A percentile compares a stretch with the other conserved stretches of the same genome.
Conservation (phyloP, 2,329 filamentous ascomycete species). For the Torrubiella hemipterigena region DNA sequence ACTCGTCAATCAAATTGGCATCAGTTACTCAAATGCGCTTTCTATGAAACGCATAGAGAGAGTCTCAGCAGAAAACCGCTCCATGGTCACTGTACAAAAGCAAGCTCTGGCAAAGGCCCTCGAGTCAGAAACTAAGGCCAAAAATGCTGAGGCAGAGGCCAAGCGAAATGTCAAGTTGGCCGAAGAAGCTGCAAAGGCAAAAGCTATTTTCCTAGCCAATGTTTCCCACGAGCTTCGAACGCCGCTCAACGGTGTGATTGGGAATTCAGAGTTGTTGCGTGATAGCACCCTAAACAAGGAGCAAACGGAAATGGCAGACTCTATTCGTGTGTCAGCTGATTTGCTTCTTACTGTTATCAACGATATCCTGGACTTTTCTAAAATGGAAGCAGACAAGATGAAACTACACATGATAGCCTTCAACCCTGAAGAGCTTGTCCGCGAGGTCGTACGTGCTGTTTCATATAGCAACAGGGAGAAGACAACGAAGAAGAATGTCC, state of each 20-base stretch:
- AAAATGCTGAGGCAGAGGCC: conserved; percentile 63
- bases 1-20: conserved; percentile 67
- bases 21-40: conserved; percentile 57
- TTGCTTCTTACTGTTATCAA: conserved; percentile 87
- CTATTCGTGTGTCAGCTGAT: conserved; percentile 76
- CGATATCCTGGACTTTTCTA: conserved; percentile 91
- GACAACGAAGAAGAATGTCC: conserved; percentile 48
- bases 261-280: conserved; percentile 72
- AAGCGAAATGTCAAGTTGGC: conserved; percentile 70
- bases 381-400: conserved; percentile 81
- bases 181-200: conserved; percentile 72
- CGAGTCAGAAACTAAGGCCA: conserved; percentile 64
- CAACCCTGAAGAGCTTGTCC: conserved; percentile 55
- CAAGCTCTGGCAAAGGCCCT: conserved; percentile 59
- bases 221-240: conserved; percentile 74
- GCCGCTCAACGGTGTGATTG: conserved; percentile 78
- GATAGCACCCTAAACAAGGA: conserved; percentile 66
- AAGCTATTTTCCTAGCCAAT: conserved; percentile 69
- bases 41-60: conserved; percentile 62
- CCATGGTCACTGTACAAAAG: conserved; percentile 69
- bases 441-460: conserved; percentile 52
- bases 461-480: conserved; percentile 56
- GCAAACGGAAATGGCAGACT: conserved; percentile 77
- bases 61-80: conserved; percentile 64
- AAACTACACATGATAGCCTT: conserved; percentile 65